Percentiles rank a stretch among this genome's conserved stretches.
These are phyloP conservation scores for Mycocentrospora acerina DNA, from an alignment of 2,329 filamentous ascomycete species.

Conservation along the genomic window DNA sequence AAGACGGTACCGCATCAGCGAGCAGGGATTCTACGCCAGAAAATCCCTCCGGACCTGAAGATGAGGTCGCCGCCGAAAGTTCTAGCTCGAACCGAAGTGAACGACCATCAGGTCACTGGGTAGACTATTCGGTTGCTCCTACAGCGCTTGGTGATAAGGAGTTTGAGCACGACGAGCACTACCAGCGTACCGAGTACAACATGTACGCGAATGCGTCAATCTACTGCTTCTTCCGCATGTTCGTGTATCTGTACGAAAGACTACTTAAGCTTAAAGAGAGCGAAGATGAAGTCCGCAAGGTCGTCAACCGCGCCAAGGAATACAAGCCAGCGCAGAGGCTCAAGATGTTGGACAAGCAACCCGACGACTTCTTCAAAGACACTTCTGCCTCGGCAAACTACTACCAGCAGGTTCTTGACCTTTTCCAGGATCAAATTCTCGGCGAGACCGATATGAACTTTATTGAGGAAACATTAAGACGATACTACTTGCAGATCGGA, in stretches of 20 bases:
- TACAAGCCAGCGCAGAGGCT: constrained; percentile 82
- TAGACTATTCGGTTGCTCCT: constrained; percentile 56
- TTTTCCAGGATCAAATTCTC: constrained; percentile 84
- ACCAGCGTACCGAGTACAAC: constrained; percentile 78
- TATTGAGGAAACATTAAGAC: constrained; percentile 86
- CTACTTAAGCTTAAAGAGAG: constrained; percentile 81
- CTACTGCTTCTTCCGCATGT: constrained; percentile 92
- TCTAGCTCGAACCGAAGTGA: constrained; percentile 60
- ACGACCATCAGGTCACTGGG: constrained; percentile 66
- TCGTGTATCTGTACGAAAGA: constrained; percentile 86
- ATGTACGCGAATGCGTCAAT: constrained; percentile 90
- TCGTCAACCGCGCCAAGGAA: constrained; percentile 71
- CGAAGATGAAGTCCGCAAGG: constrained; percentile 69
- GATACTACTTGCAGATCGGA: constrained; percentile 86
- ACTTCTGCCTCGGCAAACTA: constrained; percentile 66
- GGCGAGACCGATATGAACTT: constrained; percentile 79
- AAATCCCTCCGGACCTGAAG: constrained; percentile 72
- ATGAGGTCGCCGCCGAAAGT: constrained; percentile 69
- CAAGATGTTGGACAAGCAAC: constrained; percentile 77
- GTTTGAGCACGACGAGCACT: constrained; percentile 76
- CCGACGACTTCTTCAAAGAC: constrained; percentile 71
- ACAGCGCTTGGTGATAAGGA: constrained; percentile 61
- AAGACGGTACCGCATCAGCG: constrained; percentile 72
- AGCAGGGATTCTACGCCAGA: constrained; percentile 92
- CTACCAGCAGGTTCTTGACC: constrained; percentile 80